Conservation (phyloP, 441 rosid genomes). For the Gossypium davidsonii region DNA sequence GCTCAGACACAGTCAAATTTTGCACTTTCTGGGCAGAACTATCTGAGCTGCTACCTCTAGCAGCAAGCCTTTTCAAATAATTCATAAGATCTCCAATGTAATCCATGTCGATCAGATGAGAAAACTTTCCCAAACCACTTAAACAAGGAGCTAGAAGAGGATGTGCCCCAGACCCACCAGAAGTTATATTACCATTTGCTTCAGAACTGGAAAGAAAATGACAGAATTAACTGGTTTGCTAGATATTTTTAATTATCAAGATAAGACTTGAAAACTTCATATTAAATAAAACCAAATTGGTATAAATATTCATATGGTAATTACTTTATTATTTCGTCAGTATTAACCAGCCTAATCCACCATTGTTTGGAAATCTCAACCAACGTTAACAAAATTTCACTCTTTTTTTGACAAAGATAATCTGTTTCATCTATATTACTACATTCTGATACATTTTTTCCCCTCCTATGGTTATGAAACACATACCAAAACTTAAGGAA, state of each 20-base stretch:
- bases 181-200: slow-evolving; percentile 27
- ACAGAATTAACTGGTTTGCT: background rate
- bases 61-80: slow-evolving; percentile 78
- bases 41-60: slow-evolving; percentile 35
- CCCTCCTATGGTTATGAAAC: background rate
- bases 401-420: background rate
- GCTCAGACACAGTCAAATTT: slow-evolving; percentile 58
- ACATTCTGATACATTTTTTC: background rate
- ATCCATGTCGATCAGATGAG: slow-evolving; percentile 78
- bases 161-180: slow-evolving; percentile 38
- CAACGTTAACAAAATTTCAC: background rate
- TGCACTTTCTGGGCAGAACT: slow-evolving; percentile 33
- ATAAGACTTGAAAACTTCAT: background rate
- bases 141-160: slow-evolving; percentile 81
- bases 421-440: background rate
- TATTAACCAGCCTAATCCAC: background rate
- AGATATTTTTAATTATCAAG: background rate
- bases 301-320: background rate
- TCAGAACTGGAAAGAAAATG: slow-evolving; percentile 39
- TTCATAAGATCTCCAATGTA: slow-evolving; percentile 90
- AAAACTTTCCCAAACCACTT: slow-evolving; percentile 78
- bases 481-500: background rate
- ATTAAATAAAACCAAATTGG: background rate
- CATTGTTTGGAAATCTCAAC: slow-evolving; percentile 1
- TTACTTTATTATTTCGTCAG: background rate